A percentile compares a stretch with the other conserved stretches of the same genome.
These are phyloP conservation scores for Schoenoplectus tabernaemontani DNA, from an alignment of 202 grass and related monocot genomes.

Conservation along the genomic window DNA sequence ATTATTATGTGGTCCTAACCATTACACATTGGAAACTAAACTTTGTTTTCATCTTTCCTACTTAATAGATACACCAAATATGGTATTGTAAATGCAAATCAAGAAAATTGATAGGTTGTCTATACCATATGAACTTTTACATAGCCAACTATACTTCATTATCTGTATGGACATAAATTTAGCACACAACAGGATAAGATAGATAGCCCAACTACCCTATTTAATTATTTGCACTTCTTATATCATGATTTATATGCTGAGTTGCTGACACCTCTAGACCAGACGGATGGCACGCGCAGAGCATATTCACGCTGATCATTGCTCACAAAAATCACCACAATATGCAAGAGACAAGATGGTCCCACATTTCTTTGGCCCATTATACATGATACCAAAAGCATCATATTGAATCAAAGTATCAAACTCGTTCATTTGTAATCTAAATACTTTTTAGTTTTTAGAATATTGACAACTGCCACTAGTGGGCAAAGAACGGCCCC, in stretches of 20 bases:
- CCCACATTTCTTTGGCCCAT: neutral
- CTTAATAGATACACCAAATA: neutral
- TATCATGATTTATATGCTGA: neutral
- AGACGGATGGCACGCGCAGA: neutral
- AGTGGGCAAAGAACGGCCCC: neutral
- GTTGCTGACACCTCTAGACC: neutral
- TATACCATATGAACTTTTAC: neutral
- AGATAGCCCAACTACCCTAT: neutral
- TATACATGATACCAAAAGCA: neutral
- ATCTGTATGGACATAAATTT: slow-evolving; percentile 6
- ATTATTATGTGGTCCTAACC: slow-evolving; percentile 3
- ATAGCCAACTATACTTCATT: neutral
- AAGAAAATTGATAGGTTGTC: slow-evolving; percentile 7
- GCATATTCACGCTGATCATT: neutral
- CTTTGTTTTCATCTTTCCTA: neutral
- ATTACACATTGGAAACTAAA: neutral
- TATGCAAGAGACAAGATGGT: neutral
- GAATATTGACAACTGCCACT: neutral
- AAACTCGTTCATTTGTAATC: neutral
- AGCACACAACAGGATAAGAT: neutral
- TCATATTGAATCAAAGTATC: neutral
- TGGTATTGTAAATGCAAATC: neutral
- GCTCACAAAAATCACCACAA: neutral
- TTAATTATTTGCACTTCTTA: neutral
- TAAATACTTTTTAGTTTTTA: neutral